Evolutionary conservation across 2,329 filamentous ascomycete species (phyloP).

Genomic region (Sporothrix variecibatus): DNA sequence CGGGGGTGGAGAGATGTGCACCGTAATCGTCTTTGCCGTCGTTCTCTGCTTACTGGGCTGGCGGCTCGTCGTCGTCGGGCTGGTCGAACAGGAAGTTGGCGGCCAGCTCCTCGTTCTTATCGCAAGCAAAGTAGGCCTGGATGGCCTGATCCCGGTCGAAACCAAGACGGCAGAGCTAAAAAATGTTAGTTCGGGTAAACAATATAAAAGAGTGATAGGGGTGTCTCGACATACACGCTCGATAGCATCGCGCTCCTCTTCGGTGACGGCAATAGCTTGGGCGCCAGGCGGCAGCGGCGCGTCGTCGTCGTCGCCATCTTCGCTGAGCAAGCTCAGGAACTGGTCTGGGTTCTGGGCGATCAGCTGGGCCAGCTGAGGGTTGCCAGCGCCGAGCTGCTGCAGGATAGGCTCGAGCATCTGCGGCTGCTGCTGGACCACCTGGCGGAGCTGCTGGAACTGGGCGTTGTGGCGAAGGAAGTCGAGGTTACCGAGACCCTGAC

Average conservation of each 20-base stretch:
- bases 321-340: constrained; percentile 85
- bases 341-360: constrained; percentile 92
- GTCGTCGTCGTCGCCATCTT: constrained; percentile 77
- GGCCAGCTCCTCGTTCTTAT: constrained; percentile 98
- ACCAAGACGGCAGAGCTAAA: constrained; percentile 83
- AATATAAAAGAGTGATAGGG: neutral
- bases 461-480: constrained; percentile 94
- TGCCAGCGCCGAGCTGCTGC: constrained; percentile 91
- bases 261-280: constrained; percentile 86
- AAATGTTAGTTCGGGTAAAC: neutral
- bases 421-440: constrained; percentile 95
- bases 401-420: constrained; percentile 98
- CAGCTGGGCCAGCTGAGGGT: constrained; percentile 89
- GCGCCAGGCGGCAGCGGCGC: constrained; percentile 83
- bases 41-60: constrained; percentile 28
- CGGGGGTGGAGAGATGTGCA: neutral
- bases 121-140: constrained; percentile 97
- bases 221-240: constrained; percentile 69
- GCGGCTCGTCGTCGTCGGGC: constrained; percentile 76
- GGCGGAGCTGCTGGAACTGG: constrained; percentile 95
- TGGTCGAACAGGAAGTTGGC: constrained; percentile 99
- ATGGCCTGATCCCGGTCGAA: constrained; percentile 93
- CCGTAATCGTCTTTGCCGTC: neutral
- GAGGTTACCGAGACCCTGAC: constrained; percentile 68
- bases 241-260: constrained; percentile 95